phyloP scores from a whole-genome alignment of 148 eudicot species.

The Gaultheria prostrata region DNA sequence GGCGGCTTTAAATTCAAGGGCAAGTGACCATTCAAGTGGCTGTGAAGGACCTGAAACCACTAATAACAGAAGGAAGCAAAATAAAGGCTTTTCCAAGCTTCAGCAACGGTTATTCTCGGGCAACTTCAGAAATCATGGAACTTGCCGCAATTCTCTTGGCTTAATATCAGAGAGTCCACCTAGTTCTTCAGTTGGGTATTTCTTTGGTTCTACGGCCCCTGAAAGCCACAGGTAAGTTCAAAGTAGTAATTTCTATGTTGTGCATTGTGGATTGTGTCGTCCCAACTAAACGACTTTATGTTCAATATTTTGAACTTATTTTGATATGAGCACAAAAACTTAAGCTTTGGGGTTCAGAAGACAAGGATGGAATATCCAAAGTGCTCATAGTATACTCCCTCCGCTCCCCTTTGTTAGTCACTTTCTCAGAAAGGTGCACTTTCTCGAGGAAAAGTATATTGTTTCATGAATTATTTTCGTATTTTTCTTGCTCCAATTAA shows the following conservation, averaged over 20 bases:
- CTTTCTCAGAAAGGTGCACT: not conserved
- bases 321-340: not conserved
- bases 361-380: not conserved
- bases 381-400: conserved; percentile 1
- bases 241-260: conserved; percentile 4
- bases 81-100: conserved; percentile 57
- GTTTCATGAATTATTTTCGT: not conserved
- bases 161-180: conserved; percentile 87
- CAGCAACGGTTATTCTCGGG: conserved; percentile 73
- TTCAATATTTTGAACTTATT: conserved; percentile 3
- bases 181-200: conserved; percentile 81
- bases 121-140: conserved; percentile 60
- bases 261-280: not conserved
- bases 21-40: conserved; percentile 38
- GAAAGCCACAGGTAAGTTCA: conserved; percentile 72
- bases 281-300: not conserved
- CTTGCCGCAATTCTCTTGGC: conserved; percentile 49
- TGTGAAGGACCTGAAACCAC: conserved; percentile 45
- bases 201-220: conserved; percentile 93
- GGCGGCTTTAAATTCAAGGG: conserved; percentile 24
- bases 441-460: not conserved
- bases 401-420: not conserved
- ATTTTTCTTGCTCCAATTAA: not conserved
- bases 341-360: conserved; percentile 5
- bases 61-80: conserved; percentile 57